Conservation (phyloP, 352 stramenopile species). For the Phytophthora pini region DNA sequence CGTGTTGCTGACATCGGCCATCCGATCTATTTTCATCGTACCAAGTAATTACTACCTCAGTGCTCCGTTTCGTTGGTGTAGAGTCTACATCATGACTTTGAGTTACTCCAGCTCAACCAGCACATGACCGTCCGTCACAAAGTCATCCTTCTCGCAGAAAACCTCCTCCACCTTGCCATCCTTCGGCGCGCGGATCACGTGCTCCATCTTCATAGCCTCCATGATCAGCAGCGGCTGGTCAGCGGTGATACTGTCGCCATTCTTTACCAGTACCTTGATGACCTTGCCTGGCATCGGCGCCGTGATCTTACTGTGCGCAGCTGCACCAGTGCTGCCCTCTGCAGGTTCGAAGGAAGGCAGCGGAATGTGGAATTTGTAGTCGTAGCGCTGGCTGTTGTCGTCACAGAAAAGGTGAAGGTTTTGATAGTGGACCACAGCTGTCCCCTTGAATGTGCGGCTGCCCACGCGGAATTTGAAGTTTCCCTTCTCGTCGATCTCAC, state of each 20-base stretch:
- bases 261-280: slow-evolving; percentile 88
- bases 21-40: too few relatives aligned
- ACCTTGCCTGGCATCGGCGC: slow-evolving; percentile 97
- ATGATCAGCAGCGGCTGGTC: slow-evolving; percentile 95
- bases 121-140: slow-evolving; percentile 78
- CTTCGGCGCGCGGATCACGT: slow-evolving; percentile 77
- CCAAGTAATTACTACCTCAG: too few relatives aligned
- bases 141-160: slow-evolving; percentile 76
- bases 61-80: too few relatives aligned
- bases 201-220: slow-evolving; percentile 99
- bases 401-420: slow-evolving; percentile 83
- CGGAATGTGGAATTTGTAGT: slow-evolving; percentile 85
- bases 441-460: slow-evolving; percentile 70
- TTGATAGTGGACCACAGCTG: slow-evolving; percentile 69
- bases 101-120: slow-evolving; percentile 69
- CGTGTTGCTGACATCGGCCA: not conserved
- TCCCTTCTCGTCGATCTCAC: slow-evolving; percentile 44
- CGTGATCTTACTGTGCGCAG: slow-evolving; percentile 63
- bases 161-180: slow-evolving; percentile 76
- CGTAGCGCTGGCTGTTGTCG: slow-evolving; percentile 72
- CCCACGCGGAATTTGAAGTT: slow-evolving; percentile 77
- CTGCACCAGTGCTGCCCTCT: slow-evolving; percentile 27
- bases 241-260: slow-evolving; percentile 86
- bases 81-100: too few relatives aligned
- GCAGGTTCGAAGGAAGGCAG: slow-evolving; percentile 55